Evolutionary conservation across 1,284 basidiomycete species (phyloP).

Genomic region (Irpex sp.): DNA sequence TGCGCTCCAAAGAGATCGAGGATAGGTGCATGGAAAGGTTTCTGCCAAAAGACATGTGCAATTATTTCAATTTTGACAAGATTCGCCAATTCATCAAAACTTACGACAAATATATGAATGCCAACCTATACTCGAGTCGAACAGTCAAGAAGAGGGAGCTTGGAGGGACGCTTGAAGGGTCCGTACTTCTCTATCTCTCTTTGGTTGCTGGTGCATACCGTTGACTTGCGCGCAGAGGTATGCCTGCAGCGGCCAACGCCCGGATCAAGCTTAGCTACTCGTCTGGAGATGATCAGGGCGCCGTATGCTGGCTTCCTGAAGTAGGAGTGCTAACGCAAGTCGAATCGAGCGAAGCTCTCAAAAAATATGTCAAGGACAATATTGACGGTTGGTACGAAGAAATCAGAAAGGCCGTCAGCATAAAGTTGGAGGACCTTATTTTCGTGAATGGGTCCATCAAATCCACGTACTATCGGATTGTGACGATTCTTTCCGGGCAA

Average conservation of each 20-base stretch:
- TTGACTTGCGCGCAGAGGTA: neutral
- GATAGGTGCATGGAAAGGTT: neutral
- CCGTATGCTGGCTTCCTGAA: neutral
- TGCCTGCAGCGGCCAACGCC: neutral
- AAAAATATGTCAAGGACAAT: neutral
- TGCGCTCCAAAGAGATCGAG: neutral
- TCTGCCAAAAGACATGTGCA: neutral
- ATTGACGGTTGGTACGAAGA: neutral
- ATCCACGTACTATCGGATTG: neutral
- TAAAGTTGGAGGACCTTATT: neutral
- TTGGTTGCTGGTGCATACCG: no score
- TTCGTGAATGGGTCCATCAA: neutral
- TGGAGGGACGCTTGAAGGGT: neutral
- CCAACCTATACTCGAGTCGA: neutral
- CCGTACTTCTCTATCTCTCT: neutral
- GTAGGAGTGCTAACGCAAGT: neutral
- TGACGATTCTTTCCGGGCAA: neutral
- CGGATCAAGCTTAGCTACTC: neutral
- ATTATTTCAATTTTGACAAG: neutral
- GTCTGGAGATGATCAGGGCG: neutral
- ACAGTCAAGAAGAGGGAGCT: neutral
- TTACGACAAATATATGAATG: no score
- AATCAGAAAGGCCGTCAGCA: neutral
- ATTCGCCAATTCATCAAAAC: neutral
- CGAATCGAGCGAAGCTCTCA: neutral